Evolutionary conservation across 2,329 filamentous ascomycete genomes (phyloP), one percentile per base, ranked within the genome.

Genomic region (Nemania abortiva): DNA sequence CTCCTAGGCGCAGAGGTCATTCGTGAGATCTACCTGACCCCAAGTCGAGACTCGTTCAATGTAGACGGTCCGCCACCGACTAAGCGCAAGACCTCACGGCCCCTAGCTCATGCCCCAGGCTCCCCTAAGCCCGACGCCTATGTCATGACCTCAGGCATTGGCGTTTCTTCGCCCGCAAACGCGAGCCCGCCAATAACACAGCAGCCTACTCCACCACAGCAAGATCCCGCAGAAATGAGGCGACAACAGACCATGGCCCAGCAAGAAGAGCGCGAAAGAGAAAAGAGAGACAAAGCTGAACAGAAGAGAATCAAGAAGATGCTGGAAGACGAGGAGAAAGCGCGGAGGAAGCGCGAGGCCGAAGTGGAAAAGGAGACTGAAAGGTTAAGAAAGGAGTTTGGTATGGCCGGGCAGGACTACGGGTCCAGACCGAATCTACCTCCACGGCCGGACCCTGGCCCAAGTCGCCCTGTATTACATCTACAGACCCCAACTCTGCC

Each of bases 321-420:
- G 85, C 84, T 92, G 4, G 87, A 91, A 57, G 83, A 86, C 52
- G 91, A 94, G 76, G 89, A 91, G 29, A 86, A 85, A 65, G 90
- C 92, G 73, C 85, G 83, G 0, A 85, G 81, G 29, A 81, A 80
- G 37, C 83, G 84, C 66, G 86, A 90, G 37, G 87, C 85, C 10
- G 87, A 88, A 73, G 82, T 95, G 1, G 90, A 95, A 22, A 87
- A 86, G 70, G 95, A 99, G 82, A 98, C 96, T 0, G 93, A 96
- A 78, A 87, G 94, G 1, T 83, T 99, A 42, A 84, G 88, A 24
- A 88, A 84, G 73, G 80, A 91, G 74, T 95, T 93, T 74, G 92
- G 92, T 56, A 83, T 88, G 54, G 80, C 85, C 59, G 84, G 84
- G 0, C 84, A 87, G 75, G 78, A 81, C 74, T 69, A 80, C 73